Base-by-base conservation (phyloP, 2,329 filamentous ascomycete species). In the Elsinoe australis region DNA sequence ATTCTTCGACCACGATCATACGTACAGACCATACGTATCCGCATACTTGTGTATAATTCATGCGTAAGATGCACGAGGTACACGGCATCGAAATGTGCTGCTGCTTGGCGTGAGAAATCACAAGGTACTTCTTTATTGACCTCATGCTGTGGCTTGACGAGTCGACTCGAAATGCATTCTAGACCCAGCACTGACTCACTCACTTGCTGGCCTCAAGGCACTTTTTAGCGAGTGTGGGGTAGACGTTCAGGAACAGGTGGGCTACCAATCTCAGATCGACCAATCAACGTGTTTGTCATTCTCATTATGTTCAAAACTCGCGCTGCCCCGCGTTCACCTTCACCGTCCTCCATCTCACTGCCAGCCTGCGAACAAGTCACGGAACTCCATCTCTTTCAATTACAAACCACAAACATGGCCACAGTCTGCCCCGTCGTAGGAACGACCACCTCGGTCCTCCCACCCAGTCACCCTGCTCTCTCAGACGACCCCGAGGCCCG, bases 381-480 rank as follows among this genome's bases (percentile, higher is more conserved):
- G 14, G 21, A 21, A 33, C 26, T 32, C 29, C 9, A 18, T 32
- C 8, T 33, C 14, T 21, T 7, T 14, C 29, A 21, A 15, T 14
- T n/a, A 24, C 17, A 46, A 14, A 4, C n/a, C n/a, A 9, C 29
- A 39, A 51, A 44, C 29, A 54, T 54, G 53, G 53, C 54, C 38
- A 44, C 54, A 21, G 59, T 58, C 21, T 64, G 62, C 55, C 63
- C 63, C 51, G 61, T 69, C 14, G 64, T 69, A 46, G 67, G 67
- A 53, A 68, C 65, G 1, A 68, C 66, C 10, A 68, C 66, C 55
- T 61, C 63, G 49, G 65, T 68, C 22, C 67, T 70, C 21, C 68
- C 68, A 1, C 68, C 68, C 5, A 64, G 67, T 55, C 68, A 70
- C 55, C 68, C 68, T 6, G 59, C 59, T 8, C 58, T 68, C 53